Conservation (phyloP, 768 basidiomycete species). For the Rhizopogon vesiculosus region DNA sequence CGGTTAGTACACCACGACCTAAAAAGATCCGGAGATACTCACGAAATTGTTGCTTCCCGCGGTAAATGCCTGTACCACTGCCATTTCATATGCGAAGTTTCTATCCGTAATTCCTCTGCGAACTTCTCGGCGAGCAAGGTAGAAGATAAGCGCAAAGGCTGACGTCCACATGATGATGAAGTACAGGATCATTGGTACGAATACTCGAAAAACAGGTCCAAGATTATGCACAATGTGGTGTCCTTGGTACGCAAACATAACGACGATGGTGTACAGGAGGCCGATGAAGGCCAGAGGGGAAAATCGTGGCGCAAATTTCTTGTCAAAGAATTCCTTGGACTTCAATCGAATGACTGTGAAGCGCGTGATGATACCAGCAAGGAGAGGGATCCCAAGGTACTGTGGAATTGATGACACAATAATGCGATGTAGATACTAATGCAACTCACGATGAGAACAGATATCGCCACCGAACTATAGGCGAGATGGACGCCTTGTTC, state of each 20-base stretch:
- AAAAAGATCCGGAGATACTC: slow-evolving; percentile 13
- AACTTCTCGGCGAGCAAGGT: slow-evolving; percentile 33
- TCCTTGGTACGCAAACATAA: slow-evolving; percentile 69
- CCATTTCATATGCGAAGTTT: slow-evolving; percentile 58
- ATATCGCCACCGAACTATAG: slow-evolving; percentile 58
- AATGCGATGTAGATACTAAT: neutral
- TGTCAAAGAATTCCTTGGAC: slow-evolving; percentile 45
- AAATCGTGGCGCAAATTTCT: slow-evolving; percentile 63
- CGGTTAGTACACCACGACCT: neutral
- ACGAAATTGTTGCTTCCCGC: slow-evolving; percentile 79
- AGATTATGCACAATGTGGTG: slow-evolving; percentile 71
- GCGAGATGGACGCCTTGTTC: slow-evolving; percentile 37
- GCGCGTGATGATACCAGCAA: slow-evolving; percentile 67
- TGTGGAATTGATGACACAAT: slow-evolving; percentile 19
- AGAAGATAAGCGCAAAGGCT: slow-evolving; percentile 54
- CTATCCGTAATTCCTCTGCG: slow-evolving; percentile 3
- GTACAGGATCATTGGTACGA: slow-evolving; percentile 78
- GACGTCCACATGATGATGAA: slow-evolving; percentile 73
- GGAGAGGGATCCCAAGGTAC: slow-evolving; percentile 83
- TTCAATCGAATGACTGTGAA: slow-evolving; percentile 42
- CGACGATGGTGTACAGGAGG: slow-evolving; percentile 75
- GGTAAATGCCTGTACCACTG: slow-evolving; percentile 76
- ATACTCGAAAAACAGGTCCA: slow-evolving; percentile 72
- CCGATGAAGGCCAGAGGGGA: slow-evolving; percentile 68
- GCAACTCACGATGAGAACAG: slow-evolving; percentile 64